Evolutionary conservation across 2,329 filamentous ascomycete species (phyloP).

Genomic region (Fusarium scirpi): DNA sequence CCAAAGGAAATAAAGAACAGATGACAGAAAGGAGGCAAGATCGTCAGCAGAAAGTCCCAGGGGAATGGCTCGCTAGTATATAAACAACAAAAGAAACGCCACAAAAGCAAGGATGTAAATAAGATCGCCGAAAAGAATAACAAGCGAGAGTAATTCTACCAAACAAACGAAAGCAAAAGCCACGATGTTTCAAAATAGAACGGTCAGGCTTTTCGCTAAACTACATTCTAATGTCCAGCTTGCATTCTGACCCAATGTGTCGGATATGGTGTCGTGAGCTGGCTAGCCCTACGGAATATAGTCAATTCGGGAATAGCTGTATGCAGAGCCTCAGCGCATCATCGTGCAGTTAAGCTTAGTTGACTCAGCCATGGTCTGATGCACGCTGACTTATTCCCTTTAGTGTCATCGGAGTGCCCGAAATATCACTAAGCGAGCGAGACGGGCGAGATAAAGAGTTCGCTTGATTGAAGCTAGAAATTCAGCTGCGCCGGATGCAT

Average conservation of each 20-base stretch:
- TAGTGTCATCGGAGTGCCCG: conserved; percentile 10
- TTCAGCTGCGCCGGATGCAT: conserved; percentile 19
- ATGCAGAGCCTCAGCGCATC: conserved; percentile 19
- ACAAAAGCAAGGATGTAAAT: not conserved
- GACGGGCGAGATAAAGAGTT: not conserved
- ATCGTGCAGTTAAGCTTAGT: not conserved
- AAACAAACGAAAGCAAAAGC: not conserved
- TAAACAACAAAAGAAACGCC: not conserved
- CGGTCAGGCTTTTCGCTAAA: not conserved
- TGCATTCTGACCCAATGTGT: conserved; percentile 1
- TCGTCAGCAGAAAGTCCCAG: not conserved
- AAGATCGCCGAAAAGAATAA: not conserved
- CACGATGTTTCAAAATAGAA: conserved; percentile 1
- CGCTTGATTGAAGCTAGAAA: not conserved
- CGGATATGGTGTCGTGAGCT: not conserved
- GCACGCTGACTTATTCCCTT: not conserved
- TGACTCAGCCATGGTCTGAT: conserved; percentile 2
- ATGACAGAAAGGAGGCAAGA: not conserved
- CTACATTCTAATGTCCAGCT: not conserved
- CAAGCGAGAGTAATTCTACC: not conserved
- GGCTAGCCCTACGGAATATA: not conserved
- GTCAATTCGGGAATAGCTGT: not conserved
- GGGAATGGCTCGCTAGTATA: not conserved
- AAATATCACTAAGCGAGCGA: not conserved
- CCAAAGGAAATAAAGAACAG: not conserved